These are phyloP conservation scores for Agaricus subrufescens DNA, from an alignment of 768 basidiomycete genomes.

Conservation along the genomic window DNA sequence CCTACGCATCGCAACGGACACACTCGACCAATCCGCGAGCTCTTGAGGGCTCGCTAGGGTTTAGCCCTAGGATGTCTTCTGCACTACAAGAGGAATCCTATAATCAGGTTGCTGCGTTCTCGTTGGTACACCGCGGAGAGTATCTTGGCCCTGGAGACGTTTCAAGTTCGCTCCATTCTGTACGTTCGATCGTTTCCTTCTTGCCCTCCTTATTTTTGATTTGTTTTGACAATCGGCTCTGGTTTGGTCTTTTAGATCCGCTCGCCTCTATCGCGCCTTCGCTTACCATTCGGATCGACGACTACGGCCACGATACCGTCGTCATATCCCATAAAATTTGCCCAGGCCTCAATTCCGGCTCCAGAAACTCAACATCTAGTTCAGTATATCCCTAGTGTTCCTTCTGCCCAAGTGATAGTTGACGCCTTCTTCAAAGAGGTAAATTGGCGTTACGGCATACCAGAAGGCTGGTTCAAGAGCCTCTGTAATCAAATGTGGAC, in stretches of 20 bases:
- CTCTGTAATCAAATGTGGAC: slow-evolving; percentile 42
- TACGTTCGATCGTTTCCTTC: slow-evolving; percentile 15
- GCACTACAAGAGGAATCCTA: slow-evolving; percentile 1
- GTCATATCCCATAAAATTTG: neutral
- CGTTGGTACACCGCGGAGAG: slow-evolving; percentile 44
- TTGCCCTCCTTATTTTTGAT: neutral
- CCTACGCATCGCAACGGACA: neutral
- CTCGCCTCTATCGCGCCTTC: slow-evolving; percentile 22
- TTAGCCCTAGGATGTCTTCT: neutral
- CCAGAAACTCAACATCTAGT: slow-evolving; percentile 28
- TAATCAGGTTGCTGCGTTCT: slow-evolving; percentile 31
- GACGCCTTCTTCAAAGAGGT: slow-evolving; percentile 37
- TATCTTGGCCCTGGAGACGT: slow-evolving; percentile 44
- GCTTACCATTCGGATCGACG: slow-evolving; percentile 36
- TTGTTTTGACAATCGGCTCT: neutral
- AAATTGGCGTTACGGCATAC: slow-evolving; percentile 50
- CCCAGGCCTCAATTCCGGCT: slow-evolving; percentile 6
- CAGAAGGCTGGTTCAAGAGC: slow-evolving; percentile 42
- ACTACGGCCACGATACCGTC: neutral
- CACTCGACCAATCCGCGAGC: neutral
- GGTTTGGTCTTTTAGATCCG: slow-evolving; percentile 26
- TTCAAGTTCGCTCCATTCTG: slow-evolving; percentile 42
- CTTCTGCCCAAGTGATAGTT: slow-evolving; percentile 29
- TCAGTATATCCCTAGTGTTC: slow-evolving; percentile 25
- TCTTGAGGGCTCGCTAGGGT: neutral